A percentile compares a stretch with the other conserved stretches of the same genome.
Evolutionary conservation across 257 asterid species (phyloP).

Genomic region (Solanum virginianum): DNA sequence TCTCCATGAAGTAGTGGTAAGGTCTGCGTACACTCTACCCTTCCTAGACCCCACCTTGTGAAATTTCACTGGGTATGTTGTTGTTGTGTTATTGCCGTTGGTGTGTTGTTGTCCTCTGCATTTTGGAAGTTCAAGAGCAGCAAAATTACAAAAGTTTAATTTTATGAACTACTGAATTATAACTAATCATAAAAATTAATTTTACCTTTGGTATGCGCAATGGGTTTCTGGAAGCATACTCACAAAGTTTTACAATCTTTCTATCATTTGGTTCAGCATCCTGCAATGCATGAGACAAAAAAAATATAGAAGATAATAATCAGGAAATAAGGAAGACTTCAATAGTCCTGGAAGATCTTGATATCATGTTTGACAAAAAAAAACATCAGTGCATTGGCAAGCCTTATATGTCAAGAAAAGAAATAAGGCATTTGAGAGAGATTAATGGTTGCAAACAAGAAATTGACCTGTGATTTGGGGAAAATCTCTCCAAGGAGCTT

Average conservation of each 20-base stretch:
- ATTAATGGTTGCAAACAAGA: neutral
- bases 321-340: neutral
- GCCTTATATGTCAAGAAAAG: neutral
- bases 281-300: slow-evolving; percentile 4
- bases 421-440: neutral
- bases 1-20: no score
- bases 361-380: neutral
- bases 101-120: neutral
- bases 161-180: neutral
- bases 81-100: no score
- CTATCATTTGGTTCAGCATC: slow-evolving; percentile 39
- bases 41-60: no score
- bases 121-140: neutral
- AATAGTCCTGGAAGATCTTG: neutral
- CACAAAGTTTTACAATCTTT: slow-evolving; percentile 37
- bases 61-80: no score
- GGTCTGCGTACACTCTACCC: no score
- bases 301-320: neutral
- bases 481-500: slow-evolving; percentile 35
- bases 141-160: neutral
- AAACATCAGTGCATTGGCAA: neutral
- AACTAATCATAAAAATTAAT: neutral
- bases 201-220: slow-evolving; percentile 37
- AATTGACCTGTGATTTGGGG: slow-evolving; percentile 34
- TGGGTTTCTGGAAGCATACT: slow-evolving; percentile 34